Evolutionary conservation across 371 early-diverging fungal genomes (phyloP), one percentile per base, ranked within the genome.

Genomic region (Chytridium lagenaria): DNA sequence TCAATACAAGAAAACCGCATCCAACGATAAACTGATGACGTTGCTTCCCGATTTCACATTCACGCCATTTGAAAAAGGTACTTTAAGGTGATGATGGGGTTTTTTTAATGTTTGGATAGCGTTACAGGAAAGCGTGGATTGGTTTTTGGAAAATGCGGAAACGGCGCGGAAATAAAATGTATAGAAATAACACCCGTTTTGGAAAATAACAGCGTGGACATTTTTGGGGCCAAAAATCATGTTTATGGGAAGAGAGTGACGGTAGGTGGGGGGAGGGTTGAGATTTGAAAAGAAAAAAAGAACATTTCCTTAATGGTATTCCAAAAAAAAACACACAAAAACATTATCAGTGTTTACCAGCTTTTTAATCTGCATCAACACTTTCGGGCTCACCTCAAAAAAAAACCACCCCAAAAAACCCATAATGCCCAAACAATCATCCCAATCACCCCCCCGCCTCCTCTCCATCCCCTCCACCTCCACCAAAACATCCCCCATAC

Each of bases 1-100:
- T 31, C 94, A 94, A 80, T 92, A 82, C 80, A 93, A 93, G 79
- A 94, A 94, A 89, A 93, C 94, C 26, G 93, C 93, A 30, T 90
- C 87, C 66, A 94, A 94, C 77, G 87, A 72, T n/a, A 94, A 94
- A 84, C 80, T 94, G 78, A 83, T 81, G 84, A 86, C 84, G 72
- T 86, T 89, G 67, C 77, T 92, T 74, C 92, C 92, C 68, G 92
- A 89, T 77, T 94, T 93, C 77, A 66, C 92, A 80, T 94, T 94
- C 80, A 93, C 93, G 19, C 90, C 90, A 7, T 93, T 94, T 71
- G 88, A 92, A 50, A 81, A 83, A 73, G 91, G 91, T 90, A 82
- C 71, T 79, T 65, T 23, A 28, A 55, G 26, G n/a, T 28, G 28
- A 68, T 16, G 33, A 23, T 26, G 37, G 1, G 40, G 40, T 23